Percentiles rank a stretch among this genome's conserved stretches.
Evolutionary conservation across 2,329 filamentous ascomycete genomes (phyloP).

Genomic region (Piedraia hortae): DNA sequence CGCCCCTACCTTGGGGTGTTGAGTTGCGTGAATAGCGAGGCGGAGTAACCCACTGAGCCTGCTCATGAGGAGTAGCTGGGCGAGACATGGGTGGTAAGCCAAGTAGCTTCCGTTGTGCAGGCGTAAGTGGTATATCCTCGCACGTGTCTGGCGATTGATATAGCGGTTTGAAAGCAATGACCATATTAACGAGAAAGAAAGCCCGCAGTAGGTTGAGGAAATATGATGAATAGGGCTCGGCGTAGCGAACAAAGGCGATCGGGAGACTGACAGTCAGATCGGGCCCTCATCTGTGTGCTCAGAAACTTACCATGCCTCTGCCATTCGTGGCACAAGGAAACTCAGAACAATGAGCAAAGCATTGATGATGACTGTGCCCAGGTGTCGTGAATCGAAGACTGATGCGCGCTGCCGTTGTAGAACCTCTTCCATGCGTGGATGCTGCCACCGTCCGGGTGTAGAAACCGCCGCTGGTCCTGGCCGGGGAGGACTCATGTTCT

Average conservation of each 20-base stretch:
- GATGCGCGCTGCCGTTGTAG: slow-evolving; percentile 49
- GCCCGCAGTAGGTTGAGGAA: slow-evolving; percentile 24
- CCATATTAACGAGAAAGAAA: slow-evolving; percentile 33
- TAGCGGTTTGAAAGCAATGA: slow-evolving; percentile 42
- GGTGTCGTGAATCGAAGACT: slow-evolving; percentile 52
- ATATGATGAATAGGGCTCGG: slow-evolving; percentile 12
- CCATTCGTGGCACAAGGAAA: slow-evolving; percentile 22
- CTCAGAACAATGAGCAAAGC: slow-evolving; percentile 23
- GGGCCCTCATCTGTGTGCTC: slow-evolving; percentile 11
- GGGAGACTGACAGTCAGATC: slow-evolving; percentile 4
- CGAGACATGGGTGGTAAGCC: slow-evolving; percentile 42
- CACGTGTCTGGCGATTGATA: slow-evolving; percentile 47
- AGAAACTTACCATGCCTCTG: no score
- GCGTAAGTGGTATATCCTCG: slow-evolving; percentile 69
- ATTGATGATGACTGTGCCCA: slow-evolving; percentile 44
- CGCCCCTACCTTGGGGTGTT: slow-evolving; percentile 26
- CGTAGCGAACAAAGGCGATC: slow-evolving; percentile 3
- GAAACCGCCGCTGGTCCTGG: no score
- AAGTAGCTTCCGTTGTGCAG: slow-evolving; percentile 61
- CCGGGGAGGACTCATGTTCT: neutral
- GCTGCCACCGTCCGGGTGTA: slow-evolving; percentile 50
- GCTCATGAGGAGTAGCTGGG: slow-evolving; percentile 36
- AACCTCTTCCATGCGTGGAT: slow-evolving; percentile 73
- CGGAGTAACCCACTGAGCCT: slow-evolving; percentile 53
- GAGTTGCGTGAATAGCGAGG: slow-evolving; percentile 61